These are phyloP conservation scores for Rhodotorula sp. DNA, from an alignment of 1,284 basidiomycete species.

Conservation along the genomic window DNA sequence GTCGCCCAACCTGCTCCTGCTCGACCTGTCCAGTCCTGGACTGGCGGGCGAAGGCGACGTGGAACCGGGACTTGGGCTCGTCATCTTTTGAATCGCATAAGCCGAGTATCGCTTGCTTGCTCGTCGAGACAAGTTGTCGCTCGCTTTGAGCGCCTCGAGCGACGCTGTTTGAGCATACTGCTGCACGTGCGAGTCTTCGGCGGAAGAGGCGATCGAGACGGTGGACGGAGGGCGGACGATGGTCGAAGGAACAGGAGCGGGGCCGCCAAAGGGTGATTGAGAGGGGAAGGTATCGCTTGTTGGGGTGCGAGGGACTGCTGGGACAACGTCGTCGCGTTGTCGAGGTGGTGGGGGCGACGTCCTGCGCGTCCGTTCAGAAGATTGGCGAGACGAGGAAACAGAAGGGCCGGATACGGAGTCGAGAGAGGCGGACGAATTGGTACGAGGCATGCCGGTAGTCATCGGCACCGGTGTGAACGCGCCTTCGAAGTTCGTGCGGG, in stretches of 20 bases:
- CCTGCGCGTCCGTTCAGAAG: background rate
- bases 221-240: slow-evolving; percentile 14
- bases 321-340: slow-evolving; percentile 1
- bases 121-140: slow-evolving; percentile 81
- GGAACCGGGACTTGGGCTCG: slow-evolving; percentile 47
- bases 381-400: background rate
- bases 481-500: slow-evolving; percentile 8
- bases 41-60: slow-evolving; percentile 8
- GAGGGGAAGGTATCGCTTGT: slow-evolving; percentile 18
- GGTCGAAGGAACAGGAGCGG: slow-evolving; percentile 2
- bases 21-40: slow-evolving; percentile 12
- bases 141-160: slow-evolving; percentile 80
- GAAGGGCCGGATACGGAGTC: background rate
- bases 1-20: background rate
- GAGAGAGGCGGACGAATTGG: background rate
- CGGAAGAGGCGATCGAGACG: slow-evolving; percentile 13
- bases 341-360: slow-evolving; percentile 28
- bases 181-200: background rate
- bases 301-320: slow-evolving; percentile 16
- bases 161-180: slow-evolving; percentile 51
- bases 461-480: background rate
- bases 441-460: background rate
- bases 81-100: slow-evolving; percentile 94
- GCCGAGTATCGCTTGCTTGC: slow-evolving; percentile 96
- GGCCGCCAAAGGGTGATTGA: background rate